Evolutionary conservation across 225 moss, liverwort and hornwort genomes (phyloP), one percentile per base, ranked within the genome.

Genomic region (Anthoceros angustus): DNA sequence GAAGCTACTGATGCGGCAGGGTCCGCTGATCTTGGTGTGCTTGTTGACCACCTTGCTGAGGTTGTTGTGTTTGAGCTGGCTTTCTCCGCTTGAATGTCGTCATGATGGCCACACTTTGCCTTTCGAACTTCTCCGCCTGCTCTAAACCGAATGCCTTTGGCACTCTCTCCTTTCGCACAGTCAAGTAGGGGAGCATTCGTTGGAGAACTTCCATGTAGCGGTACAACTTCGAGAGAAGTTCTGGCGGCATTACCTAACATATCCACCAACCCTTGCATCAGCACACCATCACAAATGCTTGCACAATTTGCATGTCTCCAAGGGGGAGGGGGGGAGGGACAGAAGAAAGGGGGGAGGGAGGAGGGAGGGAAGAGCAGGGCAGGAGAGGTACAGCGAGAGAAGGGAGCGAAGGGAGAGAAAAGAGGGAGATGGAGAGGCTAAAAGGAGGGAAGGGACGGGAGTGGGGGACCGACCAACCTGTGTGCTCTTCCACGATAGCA

Each of bases 121-220:
- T 95, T 71, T 88, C 91, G 20, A 95, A 95, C 12, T 85, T 88
- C 39, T 88, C 91, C n/a, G 86, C 91, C 62, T 88, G 91, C 4
- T 88, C 85, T 25, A 79, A 69, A 66, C 86, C 88, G 65, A 95
- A 95, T 21, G 88, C 95, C 42, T 78, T 76, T 0, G 91, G 95
- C 8, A 95, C 91, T 2, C 79, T 82, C 1, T 91, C 91, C n/a
- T 84, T 77, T 0, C 86, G 75, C 8, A 91, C 88, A 0, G 86
- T 83, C 39, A 95, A 67, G 65, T 95, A 95, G 0, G 95, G 95
- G 16, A 95, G 91, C 95, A 95, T 95, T 2, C 91, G 77, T 10
- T 95, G 85, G 63, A 95, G 70, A 39, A 91, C 91, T 72, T 95
- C 95, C 63, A 91, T 95, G 42, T 95, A 95, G 42, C 91, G 95